Evolutionary conservation across 306 rosid genomes (phyloP).

Genomic region (Aeschynomene evenia): DNA sequence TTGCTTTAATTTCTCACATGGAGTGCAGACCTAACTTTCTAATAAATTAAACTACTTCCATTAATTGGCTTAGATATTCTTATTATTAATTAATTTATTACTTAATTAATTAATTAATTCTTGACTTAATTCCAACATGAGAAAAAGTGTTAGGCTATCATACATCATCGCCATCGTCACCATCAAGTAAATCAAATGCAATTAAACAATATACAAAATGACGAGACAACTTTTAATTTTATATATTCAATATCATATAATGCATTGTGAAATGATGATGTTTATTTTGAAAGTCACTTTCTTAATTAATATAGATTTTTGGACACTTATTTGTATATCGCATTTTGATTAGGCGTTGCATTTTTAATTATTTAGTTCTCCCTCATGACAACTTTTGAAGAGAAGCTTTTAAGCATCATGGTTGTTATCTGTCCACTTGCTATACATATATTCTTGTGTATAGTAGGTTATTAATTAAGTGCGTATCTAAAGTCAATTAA

Average conservation of each 20-base stretch:
- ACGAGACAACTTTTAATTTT: neutral
- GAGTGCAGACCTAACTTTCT: neutral
- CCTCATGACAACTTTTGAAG: neutral
- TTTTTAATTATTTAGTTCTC: neutral
- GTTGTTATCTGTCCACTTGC: neutral
- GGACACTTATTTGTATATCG: neutral
- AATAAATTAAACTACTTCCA: no score
- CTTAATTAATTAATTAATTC: slow-evolving; percentile 17
- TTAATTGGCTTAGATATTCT: neutral
- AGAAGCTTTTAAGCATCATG: neutral
- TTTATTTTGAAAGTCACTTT: neutral
- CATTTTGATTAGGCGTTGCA: neutral
- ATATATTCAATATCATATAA: neutral
- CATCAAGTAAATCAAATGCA: slow-evolving; percentile 11
- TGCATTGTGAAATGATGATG: neutral
- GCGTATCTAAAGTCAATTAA: no score
- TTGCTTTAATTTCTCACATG: slow-evolving; percentile 9
- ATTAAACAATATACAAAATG: neutral
- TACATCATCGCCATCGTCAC: neutral
- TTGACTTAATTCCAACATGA: neutral
- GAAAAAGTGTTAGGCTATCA: neutral
- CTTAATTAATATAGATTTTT: neutral
- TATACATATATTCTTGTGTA: neutral
- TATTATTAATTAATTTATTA: no score
- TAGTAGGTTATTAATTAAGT: neutral